A percentile compares a stretch with the other conserved stretches of the same genome.
Evolutionary conservation across 2,329 filamentous ascomycete species (phyloP).

Genomic region (Ceratocystis lukuohia): DNA sequence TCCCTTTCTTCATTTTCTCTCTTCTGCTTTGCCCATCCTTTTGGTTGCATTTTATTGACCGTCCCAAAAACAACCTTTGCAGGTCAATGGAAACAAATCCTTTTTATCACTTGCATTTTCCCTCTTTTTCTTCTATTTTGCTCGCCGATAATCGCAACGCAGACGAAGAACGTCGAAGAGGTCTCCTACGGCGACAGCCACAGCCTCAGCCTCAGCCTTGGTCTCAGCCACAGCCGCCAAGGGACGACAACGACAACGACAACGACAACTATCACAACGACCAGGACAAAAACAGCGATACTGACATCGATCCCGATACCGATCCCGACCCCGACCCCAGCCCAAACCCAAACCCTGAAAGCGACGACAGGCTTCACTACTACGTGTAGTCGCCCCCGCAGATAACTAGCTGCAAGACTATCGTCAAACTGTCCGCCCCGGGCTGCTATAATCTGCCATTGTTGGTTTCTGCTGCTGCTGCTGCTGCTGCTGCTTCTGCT

Average conservation of each 20-base stretch:
- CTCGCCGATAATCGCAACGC: neutral
- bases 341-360: neutral
- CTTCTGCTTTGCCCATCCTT: neutral
- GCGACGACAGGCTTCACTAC: no score
- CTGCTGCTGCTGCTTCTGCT: no score
- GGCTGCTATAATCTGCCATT: neutral
- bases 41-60: neutral
- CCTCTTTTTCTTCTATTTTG: neutral
- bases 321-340: neutral
- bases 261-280: neutral
- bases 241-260: neutral
- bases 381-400: no score
- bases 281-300: neutral
- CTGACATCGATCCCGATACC: neutral
- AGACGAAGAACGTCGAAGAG: neutral
- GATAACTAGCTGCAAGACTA: neutral
- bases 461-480: no score
- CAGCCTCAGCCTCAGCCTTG: neutral
- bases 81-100: slow-evolving; percentile 9
- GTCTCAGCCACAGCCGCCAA: neutral
- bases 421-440: neutral
- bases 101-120: neutral
- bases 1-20: neutral
- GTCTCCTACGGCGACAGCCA: neutral
- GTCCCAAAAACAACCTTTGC: neutral